These are phyloP conservation scores for Flaveria ramosissima DNA, from an alignment of 129 eudicot species.

Conservation along the genomic window DNA sequence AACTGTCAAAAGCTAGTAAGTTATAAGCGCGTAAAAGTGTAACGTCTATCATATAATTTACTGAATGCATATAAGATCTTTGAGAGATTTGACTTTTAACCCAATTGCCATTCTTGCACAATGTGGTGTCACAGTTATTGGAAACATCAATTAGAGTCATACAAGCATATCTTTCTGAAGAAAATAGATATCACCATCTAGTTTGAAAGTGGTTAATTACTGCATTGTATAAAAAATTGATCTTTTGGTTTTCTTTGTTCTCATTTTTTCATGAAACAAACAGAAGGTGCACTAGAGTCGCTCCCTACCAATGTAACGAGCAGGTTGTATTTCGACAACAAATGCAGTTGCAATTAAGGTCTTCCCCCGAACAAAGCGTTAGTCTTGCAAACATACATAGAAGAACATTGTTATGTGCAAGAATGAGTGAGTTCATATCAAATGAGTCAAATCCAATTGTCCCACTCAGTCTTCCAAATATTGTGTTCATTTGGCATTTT, in stretches of 20 bases:
- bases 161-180: background rate
- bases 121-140: background rate
- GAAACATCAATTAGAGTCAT: background rate
- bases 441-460: background rate
- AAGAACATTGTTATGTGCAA: background rate
- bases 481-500: background rate
- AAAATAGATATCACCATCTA: background rate
- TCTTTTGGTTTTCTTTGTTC: background rate
- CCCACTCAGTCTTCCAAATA: background rate
- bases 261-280: background rate
- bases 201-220: background rate
- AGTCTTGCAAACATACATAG: background rate
- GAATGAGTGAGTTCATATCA: background rate
- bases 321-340: background rate
- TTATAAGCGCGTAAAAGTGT: background rate
- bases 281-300: background rate
- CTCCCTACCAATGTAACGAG: background rate
- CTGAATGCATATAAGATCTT: background rate
- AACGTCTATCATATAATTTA: background rate
- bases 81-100: background rate
- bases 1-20: conserved; percentile 40
- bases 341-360: no score
- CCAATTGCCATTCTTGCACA: background rate
- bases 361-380: background rate
- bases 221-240: background rate